Evolutionary conservation across 2,329 filamentous ascomycete species (phyloP), one percentile per base, ranked within the genome.

Genomic region (Fusarium pseudoanthophilum): DNA sequence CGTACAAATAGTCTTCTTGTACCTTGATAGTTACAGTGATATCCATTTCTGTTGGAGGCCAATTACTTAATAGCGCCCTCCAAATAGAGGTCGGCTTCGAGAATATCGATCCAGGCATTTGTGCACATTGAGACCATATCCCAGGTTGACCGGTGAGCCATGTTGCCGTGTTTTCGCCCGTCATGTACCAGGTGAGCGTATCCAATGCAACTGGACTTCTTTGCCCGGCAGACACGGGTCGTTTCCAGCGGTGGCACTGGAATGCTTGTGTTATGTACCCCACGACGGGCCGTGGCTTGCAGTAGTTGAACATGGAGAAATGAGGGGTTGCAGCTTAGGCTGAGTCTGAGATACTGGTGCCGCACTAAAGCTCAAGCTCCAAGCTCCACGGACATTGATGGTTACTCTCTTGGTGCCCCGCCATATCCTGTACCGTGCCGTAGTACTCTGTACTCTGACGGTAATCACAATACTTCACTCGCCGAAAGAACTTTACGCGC

Each of bases 261-360:
- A 40, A 55, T 61, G 60, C 46, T 52, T 52, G 45, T 55, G n/a
- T n/a, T 65, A 32, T 43, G 37, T 67, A 65, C 72, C 64, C 67
- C 68, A 69, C 66, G 61, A 49, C 70, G 61, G 62, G 57, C 61
- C 46, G 69, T 78, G 74, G 76, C 76, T 78, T 78, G 76, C 74
- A 77, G 74, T 76, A 77, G 76, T 64, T 70, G 40, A 60, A 48
- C 64, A 73, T 66, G 76, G 75, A 73, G 76, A 77, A 77, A 78
- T 71, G 76, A 78, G 76, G 76, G 75, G 76, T 70, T 69, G 65
- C 56, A 62, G 56, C 57, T 62, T 67, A 42, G 60, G 59, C 36
- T 60, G 55, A 58, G 55, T 58, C 36, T 62, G 40, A 64, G 59
- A 46, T 68, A 67, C 21, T 55, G 34, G 43, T 59, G 48, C 42